These are phyloP conservation scores for Meyerozyma smithsonii DNA, from an alignment of 1,139 yeast species.

Conservation along the genomic window DNA sequence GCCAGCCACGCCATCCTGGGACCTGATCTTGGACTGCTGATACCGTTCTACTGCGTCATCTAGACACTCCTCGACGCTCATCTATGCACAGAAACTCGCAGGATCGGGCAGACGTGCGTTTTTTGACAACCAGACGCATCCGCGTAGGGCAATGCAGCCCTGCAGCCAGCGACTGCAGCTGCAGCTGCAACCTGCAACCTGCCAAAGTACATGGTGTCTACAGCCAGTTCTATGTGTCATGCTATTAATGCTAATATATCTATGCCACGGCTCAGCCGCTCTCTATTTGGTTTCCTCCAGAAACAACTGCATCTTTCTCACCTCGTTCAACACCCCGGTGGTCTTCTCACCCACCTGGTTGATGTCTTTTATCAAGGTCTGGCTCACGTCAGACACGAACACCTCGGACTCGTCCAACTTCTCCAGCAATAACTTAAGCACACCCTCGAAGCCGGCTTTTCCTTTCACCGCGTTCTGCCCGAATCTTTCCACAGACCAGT, in stretches of 20 bases:
- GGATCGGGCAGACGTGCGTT: too few relatives aligned
- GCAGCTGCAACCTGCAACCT: too few relatives aligned
- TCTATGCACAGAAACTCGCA: too few relatives aligned
- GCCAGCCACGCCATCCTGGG: neutral
- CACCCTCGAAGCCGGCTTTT: slow-evolving; percentile 77
- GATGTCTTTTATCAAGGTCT: too few relatives aligned
- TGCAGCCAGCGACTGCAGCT: too few relatives aligned
- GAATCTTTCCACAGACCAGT: slow-evolving; percentile 87
- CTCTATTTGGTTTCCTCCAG: neutral
- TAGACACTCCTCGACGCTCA: too few relatives aligned
- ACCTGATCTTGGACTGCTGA: neutral
- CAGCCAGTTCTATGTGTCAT: too few relatives aligned
- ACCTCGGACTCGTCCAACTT: slow-evolving; percentile 48
- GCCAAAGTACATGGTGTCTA: too few relatives aligned
- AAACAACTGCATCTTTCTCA: slow-evolving; percentile 23
- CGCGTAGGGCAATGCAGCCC: too few relatives aligned
- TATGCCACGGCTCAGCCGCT: neutral
- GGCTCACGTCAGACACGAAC: slow-evolving; percentile 32
- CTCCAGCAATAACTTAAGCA: slow-evolving; percentile 50
- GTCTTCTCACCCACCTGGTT: slow-evolving; percentile 29
- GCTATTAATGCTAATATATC: too few relatives aligned
- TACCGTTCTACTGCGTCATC: neutral
- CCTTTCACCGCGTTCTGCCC: slow-evolving; percentile 84
- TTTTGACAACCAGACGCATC: too few relatives aligned
- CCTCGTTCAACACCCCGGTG: slow-evolving; percentile 34